Percentiles rank a stretch among this genome's conserved stretches.
Evolutionary conservation across 1,284 basidiomycete genomes (phyloP).

Genomic region (Puccinia polysora): DNA sequence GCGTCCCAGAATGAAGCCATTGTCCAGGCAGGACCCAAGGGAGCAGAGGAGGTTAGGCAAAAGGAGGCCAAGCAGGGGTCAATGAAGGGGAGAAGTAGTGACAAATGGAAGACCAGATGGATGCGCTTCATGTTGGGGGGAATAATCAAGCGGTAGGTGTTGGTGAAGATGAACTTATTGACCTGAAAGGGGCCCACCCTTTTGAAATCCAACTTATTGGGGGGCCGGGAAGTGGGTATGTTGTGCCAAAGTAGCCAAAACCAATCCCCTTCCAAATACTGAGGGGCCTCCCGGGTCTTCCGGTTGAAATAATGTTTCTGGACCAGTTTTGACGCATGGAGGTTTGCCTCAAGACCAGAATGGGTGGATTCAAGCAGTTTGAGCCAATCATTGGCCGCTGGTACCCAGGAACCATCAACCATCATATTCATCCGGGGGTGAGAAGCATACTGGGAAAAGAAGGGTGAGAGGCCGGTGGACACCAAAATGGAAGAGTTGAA

Average conservation of each 20-base stretch:
- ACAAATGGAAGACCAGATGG: constrained; percentile 22
- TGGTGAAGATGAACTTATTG: not conserved
- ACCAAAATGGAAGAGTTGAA: constrained; percentile 18
- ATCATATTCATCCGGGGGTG: not conserved
- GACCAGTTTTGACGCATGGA: not conserved
- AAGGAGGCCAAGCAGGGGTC: not conserved
- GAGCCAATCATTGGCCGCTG: not conserved
- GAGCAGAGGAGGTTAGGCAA: not conserved
- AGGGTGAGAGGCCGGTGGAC: constrained; percentile 34
- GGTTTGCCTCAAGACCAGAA: not conserved
- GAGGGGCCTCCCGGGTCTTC: not conserved
- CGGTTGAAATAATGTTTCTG: not conserved
- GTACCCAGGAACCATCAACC: not conserved
- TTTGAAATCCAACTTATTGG: constrained; percentile 9
- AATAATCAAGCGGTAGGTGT: not conserved
- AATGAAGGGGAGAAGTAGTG: constrained; percentile 1
- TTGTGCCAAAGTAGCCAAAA: no score
- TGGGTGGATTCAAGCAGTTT: not conserved
- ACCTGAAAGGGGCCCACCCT: not conserved
- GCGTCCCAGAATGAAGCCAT: not conserved
- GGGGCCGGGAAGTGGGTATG: not conserved
- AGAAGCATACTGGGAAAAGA: constrained; percentile 6
- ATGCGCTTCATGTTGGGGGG: not conserved
- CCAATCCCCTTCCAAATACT: not conserved
- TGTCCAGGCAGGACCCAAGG: not conserved